Base-by-base conservation (phyloP, 2,329 filamentous ascomycete genomes). In the Colletotrichum plurivorum region DNA sequence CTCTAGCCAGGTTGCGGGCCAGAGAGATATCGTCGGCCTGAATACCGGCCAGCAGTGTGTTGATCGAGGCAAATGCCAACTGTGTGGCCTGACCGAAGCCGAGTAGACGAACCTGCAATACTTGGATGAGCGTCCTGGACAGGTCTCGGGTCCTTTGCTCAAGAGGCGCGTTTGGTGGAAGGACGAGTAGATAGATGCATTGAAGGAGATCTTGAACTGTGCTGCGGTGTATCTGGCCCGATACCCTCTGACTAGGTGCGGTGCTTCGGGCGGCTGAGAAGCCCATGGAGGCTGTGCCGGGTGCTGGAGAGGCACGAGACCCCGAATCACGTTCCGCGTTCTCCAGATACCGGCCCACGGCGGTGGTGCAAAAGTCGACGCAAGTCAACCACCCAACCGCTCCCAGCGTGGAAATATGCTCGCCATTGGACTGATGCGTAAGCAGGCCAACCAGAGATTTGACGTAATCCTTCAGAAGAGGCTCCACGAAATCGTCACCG, bases 391-490 rank as follows among this genome's bases (percentile, higher is more conserved):
- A 97, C 66, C 89, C 86, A 15, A 89, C 84, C 20, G 83, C 83
- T 3, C 82, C 78, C 16, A 83, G 79, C 25, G 84, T 80, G 12
- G 89, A 87, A 13, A 98, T 84, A 74, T 94, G 91, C 79, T 98
- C 97, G 31, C 93, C 90, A 78, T 97, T 94, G 18, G 93, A 87
- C 53, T 90, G 89, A 74, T 93, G 89, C 49, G 90, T 88, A 18
- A 98, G 85, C 3, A 98, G 80, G 31, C 88, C 85, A 5, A 88
- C 84, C 72, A 99, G 82, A 20, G 90, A 88, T 81, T 93, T 97
- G 73, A 93, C 86, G 77, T 98, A 97, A 75, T 96, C 90, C 56
- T 90, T 86, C 25, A 90, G 82, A 5, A 99, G 84, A 13, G 92
- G 91, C 66, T 90, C 85, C 71, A 94, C 90, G 62, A 92, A 88